Evolutionary conservation across 2,329 filamentous ascomycete species (phyloP), one percentile per base, ranked within the genome.

Genomic region (Talaromyces verruculosus): DNA sequence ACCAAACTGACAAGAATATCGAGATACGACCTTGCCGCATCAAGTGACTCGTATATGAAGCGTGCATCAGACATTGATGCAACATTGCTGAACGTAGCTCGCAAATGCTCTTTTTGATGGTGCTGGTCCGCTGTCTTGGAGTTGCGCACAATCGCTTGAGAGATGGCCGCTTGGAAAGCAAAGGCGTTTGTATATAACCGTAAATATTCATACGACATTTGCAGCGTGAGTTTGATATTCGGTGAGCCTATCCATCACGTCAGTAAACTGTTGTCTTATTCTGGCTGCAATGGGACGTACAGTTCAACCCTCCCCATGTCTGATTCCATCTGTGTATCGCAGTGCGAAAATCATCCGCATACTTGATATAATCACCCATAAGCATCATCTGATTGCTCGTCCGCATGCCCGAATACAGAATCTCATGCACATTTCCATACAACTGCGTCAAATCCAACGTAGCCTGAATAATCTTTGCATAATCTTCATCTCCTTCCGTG

Each of bases 151-250:
- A 78, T 76, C 64, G 76, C 84, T 72, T 83, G 84, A 70, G 77
- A 86, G 60, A 85, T 86, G 0, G 88, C 90, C 2, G 89, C 89
- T 73, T 92, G 89, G 69, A 91, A 91, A 1, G 89, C 89, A 72
- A 91, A 92, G 0, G 89, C 89, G 66, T 91, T 91, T 60, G 89
- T 90, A 74, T 92, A 92, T 0, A 92, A 82, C 6, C 89, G 84
- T 1, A 92, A 78, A 71, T 91, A 92, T 70, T 91, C 88, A 71
- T 91, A 91, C 0, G 88, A 90, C 71, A 92, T 82, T 28, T 90
- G 81, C 2, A 92, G 77, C 5, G 86, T 89, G 3, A 87, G 86
- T 73, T 90, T 90, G 68, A 91, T 84, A 5, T 86, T 84, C 1
- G 86, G 82, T 1, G 88, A 89, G 72, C 85, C 84, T 86, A 63